These are phyloP conservation scores for Arabis alpina DNA, from an alignment of 345 rosid species.

Conservation along the genomic window DNA sequence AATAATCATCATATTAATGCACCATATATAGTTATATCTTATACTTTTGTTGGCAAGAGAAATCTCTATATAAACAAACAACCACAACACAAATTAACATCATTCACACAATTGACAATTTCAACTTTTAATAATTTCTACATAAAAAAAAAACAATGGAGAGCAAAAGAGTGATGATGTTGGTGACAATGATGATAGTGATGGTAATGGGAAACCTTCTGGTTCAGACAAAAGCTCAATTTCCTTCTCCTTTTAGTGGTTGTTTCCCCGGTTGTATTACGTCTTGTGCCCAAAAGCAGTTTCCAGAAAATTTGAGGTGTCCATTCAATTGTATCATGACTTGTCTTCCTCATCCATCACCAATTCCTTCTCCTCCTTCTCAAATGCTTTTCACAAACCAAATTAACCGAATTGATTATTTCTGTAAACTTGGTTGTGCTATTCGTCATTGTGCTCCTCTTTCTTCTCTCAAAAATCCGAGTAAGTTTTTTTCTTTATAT, in stretches of 20 bases:
- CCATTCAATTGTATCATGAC: conserved; percentile 25
- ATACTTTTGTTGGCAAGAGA: conserved; percentile 1
- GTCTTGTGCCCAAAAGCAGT: conserved; percentile 14
- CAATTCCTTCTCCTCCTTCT: conserved; percentile 1
- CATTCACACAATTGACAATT: conserved; percentile 3
- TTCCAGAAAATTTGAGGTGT: conserved; percentile 6
- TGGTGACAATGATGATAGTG: conserved; percentile 29
- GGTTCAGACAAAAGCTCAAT: conserved; percentile 32
- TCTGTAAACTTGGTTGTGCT: conserved; percentile 40
- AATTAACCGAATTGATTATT: conserved; percentile 1
- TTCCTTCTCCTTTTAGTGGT: background rate
- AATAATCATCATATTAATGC: background rate
- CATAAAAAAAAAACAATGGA: conserved; percentile 14
- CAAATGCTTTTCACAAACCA: conserved; percentile 10
- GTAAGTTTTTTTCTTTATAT: conserved; percentile 23
- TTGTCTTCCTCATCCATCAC: conserved; percentile 14
- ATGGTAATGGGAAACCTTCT: conserved; percentile 28
- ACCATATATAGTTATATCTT: background rate
- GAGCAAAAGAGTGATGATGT: conserved; percentile 24
- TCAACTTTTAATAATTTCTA: background rate
- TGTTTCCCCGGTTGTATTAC: conserved; percentile 28
- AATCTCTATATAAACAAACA: conserved; percentile 28
- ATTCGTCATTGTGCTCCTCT: conserved; percentile 25
- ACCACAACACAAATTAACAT: background rate
- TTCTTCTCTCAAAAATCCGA: conserved; percentile 27